Conservation (phyloP, 2,329 filamentous ascomycete genomes). For the Sphaerulina musiva region DNA sequence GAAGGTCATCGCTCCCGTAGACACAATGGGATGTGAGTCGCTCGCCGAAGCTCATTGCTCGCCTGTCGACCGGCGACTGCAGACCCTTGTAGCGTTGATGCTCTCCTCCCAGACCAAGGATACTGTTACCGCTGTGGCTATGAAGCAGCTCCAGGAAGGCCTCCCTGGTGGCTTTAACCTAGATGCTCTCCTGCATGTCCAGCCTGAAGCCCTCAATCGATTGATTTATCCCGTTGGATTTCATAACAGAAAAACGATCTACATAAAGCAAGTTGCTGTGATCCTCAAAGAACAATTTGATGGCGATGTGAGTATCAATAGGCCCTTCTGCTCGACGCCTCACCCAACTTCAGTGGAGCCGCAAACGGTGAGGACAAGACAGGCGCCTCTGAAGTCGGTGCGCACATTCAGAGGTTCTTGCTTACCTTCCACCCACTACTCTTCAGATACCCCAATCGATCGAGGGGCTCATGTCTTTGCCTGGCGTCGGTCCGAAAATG, state of each 20-base stretch:
- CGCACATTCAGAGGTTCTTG: too few species aligned
- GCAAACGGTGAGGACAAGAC: too few species aligned
- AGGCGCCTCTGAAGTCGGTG: too few species aligned
- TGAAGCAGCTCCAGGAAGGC: conserved; percentile 69
- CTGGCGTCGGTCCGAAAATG: conserved; percentile 93
- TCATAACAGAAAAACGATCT: conserved; percentile 88
- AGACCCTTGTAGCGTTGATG: conserved; percentile 84
- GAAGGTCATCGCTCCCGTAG: conserved; percentile 70
- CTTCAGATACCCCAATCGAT: conserved; percentile 64
- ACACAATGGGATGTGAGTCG: conserved; percentile 93
- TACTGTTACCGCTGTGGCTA: conserved; percentile 77
- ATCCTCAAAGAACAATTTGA: conserved; percentile 64
- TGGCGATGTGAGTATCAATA: conserved; percentile 47
- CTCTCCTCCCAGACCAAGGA: conserved; percentile 90
- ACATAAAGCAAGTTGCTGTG: conserved; percentile 54
- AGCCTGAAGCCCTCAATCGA: conserved; percentile 59
- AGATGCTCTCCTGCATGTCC: conserved; percentile 67
- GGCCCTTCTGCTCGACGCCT: too few species aligned
- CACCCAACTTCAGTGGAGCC: too few species aligned
- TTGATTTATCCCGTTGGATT: conserved; percentile 83
- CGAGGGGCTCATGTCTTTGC: conserved; percentile 66
- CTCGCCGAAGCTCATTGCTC: conserved; percentile 53
- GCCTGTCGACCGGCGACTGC: conserved; percentile 62
- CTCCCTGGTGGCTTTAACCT: conserved; percentile 64
- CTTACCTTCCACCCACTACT: too few species aligned